Base-by-base conservation (phyloP, 495 filamentous ascomycete genomes). In the Articulospora tetracladia region DNA sequence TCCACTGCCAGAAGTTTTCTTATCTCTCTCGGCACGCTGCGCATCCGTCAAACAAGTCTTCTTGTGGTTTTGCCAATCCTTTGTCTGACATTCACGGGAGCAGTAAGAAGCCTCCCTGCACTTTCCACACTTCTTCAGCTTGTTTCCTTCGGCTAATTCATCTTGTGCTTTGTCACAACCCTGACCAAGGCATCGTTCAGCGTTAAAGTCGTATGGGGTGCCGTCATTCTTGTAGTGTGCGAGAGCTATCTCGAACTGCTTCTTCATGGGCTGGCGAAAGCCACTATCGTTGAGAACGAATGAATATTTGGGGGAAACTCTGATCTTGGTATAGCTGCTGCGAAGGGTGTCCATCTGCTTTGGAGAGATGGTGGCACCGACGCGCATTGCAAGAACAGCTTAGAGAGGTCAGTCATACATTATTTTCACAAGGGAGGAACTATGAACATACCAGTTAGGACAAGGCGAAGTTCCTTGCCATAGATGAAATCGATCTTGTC, bases 211-310 rank as follows among this genome's bases (percentile, higher is more conserved):
- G 49, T 58, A 57, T 1, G 60, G 60, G 34, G 47, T 47, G 4
- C 60, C 53, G 20, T 61, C 52, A 46, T 61, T 61, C 53, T 58
- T 57, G 54, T 58, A 62, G 30, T 48, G 27, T 13, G 1, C 19
- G 10, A 62, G 30, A 1, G 54, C 53, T 10, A 27, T 41, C 46
- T 57, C 48, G 36, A 57, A 62, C 24, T 58, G 60, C 2, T 57
- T 28, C 26, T 51, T 51, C 27, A 39, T 44, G 17, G 52, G 53
- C 2, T 6, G 41, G 2, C 53, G 59, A 44, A 61, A 61, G 13
- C 27, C 44, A n/a, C 10, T 27, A 26, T 61, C 53, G 13, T 7
- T 12, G 22, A 50, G 19, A 11, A 30, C 39, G 1, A 19, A n/a
- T 13, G 52, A 36, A 22, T 61, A 61, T 23, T 61, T 55, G 20